A percentile compares a stretch with the other conserved stretches of the same genome.
phyloP scores from a whole-genome alignment of 352 stramenopile species.

The Globisporangium radiosum region DNA sequence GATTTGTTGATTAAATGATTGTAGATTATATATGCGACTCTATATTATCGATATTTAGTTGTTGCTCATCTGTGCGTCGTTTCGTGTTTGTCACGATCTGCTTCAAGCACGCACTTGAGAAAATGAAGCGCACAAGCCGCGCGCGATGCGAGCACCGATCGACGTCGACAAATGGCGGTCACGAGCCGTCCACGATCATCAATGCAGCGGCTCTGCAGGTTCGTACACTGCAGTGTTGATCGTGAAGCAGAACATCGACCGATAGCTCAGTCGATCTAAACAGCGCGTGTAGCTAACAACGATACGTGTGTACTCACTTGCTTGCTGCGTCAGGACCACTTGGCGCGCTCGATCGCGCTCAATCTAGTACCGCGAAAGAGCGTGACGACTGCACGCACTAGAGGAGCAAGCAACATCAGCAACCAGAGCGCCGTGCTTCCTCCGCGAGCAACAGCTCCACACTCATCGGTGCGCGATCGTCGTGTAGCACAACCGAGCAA shows the following conservation, averaged over 20 bases:
- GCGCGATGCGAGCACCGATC: background rate
- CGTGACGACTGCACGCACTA: background rate
- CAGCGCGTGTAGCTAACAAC: too few species aligned
- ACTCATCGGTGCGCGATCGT: background rate
- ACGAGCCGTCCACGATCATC: slow-evolving; percentile 48
- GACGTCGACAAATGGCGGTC: background rate
- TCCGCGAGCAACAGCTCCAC: background rate
- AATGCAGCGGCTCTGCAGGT: slow-evolving; percentile 72
- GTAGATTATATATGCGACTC: too few species aligned
- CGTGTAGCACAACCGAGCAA: background rate
- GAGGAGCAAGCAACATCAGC: background rate
- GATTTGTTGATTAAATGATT: too few species aligned
- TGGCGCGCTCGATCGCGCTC: slow-evolving; percentile 45
- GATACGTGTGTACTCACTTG: background rate
- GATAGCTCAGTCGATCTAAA: background rate
- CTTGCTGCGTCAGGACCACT: slow-evolving; percentile 25
- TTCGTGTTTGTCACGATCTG: background rate
- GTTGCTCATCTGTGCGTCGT: too few species aligned
- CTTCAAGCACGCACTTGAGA: background rate
- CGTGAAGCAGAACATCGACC: background rate
- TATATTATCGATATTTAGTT: too few species aligned
- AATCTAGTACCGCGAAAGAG: slow-evolving; percentile 20
- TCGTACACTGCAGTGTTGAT: background rate
- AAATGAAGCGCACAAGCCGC: slow-evolving; percentile 7
- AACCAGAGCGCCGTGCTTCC: background rate